phyloP scores from a whole-genome alignment of 306 rosid genomes.

The Datisca glomerata region DNA sequence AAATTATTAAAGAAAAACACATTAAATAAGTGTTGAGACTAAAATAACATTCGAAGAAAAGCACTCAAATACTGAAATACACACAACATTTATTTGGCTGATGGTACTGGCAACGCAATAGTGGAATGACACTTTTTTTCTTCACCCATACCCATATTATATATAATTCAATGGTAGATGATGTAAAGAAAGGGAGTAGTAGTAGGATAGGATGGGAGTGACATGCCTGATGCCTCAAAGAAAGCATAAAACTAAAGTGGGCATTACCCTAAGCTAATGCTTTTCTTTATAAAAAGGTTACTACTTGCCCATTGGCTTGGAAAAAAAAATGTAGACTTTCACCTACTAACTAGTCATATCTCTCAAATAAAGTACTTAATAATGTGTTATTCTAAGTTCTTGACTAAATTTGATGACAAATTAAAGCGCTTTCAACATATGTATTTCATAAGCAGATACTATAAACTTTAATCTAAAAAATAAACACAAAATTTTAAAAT shows the following conservation, averaged over 20 bases:
- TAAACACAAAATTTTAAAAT: no score
- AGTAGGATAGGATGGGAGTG: conserved; percentile 2
- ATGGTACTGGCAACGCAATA: no score
- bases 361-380: background rate
- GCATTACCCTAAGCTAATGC: conserved; percentile 12
- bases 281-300: conserved; percentile 18
- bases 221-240: conserved; percentile 11
- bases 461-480: background rate
- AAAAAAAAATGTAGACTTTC: background rate
- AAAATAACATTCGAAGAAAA: background rate
- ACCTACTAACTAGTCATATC: background rate
- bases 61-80: background rate
- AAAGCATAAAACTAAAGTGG: conserved; percentile 21
- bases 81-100: background rate
- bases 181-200: conserved; percentile 3
- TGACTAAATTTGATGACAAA: no score
- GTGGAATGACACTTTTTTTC: background rate
- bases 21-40: background rate
- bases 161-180: background rate
- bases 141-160: background rate
- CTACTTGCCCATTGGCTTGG: conserved; percentile 16
- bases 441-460: background rate
- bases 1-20: no score
- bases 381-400: background rate
- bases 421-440: background rate